phyloP scores from a whole-genome alignment of 257 asterid species.

The Linaria vulgaris region DNA sequence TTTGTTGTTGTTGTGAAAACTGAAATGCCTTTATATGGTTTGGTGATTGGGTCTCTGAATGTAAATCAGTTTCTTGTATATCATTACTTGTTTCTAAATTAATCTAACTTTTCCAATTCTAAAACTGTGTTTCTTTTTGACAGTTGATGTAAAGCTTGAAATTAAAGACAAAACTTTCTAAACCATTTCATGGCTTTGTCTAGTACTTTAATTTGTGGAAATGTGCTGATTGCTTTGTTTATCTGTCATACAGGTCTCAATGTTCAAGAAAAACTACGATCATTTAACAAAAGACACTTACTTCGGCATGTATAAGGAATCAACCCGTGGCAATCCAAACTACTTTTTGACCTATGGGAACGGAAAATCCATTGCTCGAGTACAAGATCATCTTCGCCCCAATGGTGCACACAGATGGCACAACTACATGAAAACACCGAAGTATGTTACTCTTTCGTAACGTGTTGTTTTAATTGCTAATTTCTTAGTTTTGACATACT shows the following conservation, averaged over 20 bases:
- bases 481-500: constrained; percentile 13
- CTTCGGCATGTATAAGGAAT: constrained; percentile 52
- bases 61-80: constrained; percentile 4
- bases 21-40: not conserved
- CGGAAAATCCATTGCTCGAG: constrained; percentile 76
- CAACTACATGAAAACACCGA: constrained; percentile 70
- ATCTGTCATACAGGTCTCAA: constrained; percentile 53
- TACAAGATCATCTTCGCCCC: constrained; percentile 82
- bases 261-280: constrained; percentile 81
- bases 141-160: not conserved
- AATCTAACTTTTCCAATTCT: not conserved
- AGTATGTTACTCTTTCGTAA: constrained; percentile 38
- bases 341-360: constrained; percentile 82
- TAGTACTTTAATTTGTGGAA: constrained; percentile 18
- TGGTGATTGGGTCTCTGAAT: constrained; percentile 11
- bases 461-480: not conserved
- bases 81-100: constrained; percentile 7
- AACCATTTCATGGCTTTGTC: constrained; percentile 1
- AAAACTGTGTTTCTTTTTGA: not conserved
- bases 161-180: constrained; percentile 2
- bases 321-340: constrained; percentile 71
- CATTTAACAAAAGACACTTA: constrained; percentile 61
- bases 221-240: constrained; percentile 17
- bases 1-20: constrained; percentile 14
- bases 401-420: constrained; percentile 90